Base-by-base conservation (phyloP, 2,329 filamentous ascomycete species). In the Pyricularia grisea region DNA sequence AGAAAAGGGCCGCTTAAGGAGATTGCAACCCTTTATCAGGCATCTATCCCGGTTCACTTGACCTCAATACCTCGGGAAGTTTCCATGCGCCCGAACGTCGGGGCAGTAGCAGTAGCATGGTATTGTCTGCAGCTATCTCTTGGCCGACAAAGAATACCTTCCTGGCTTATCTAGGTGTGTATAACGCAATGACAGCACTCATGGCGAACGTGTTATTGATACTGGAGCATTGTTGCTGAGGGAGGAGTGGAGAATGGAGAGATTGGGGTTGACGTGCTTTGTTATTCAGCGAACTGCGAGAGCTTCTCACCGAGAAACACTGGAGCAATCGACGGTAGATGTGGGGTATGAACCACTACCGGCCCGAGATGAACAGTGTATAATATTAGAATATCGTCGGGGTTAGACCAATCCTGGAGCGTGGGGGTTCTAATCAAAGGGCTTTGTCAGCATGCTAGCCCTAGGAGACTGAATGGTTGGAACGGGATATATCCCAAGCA, bases 121-220 rank as follows among this genome's bases (percentile, higher is more conserved):
- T n/a, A n/a, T 50, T 6, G 5, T 11, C 42, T 50, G 42, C 42
- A 9, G 42, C 42, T 50, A 50, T 20, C 42, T 50, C 42, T 50
- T n/a, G 42, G 42, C 42, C 17, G 10, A n/a, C 4, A 50, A n/a
- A 42, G 28, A 50, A 50, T n/a, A n/a, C n/a, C 7, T n/a, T 2
- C 42, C 14, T 50, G 14, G 17, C 60, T 63, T 63, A 63, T 63
- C 60, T 27, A 9, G 60, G 27, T 30, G 23, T 61, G 27, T 20
- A n/a, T 23, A 31, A 58, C 66, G 66, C 66, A 67, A 67, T 60
- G 55, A 7, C 5, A 25, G 66, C 66, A 31, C 17, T 17, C 36
- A 67, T 67, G 42, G 66, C 66, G 66, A 67, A 67, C 42, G 25
- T 67, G 42, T 31, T 60, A 67, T 58, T 28, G 60, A 14, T 28